These are phyloP conservation scores for Termitomyces bulborhizus DNA, from an alignment of 768 basidiomycete genomes.

Conservation along the genomic window DNA sequence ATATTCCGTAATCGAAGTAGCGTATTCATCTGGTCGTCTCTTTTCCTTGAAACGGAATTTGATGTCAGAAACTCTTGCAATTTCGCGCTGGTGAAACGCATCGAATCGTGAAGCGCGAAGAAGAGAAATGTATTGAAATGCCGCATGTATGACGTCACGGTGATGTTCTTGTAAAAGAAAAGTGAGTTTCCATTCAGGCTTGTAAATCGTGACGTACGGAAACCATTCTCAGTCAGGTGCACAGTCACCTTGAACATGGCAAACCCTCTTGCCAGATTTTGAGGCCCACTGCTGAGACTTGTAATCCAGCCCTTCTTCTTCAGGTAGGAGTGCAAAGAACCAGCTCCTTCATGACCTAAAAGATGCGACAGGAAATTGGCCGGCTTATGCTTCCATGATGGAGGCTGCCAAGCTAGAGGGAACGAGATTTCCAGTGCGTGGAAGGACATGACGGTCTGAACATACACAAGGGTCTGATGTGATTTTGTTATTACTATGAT, in stretches of 20 bases:
- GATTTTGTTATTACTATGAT: conserved; percentile 5
- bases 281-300: conserved; percentile 61
- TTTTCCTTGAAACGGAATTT: conserved; percentile 89
- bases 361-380: conserved; percentile 72
- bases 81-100: conserved; percentile 70
- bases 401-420: conserved; percentile 67
- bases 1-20: conserved; percentile 64
- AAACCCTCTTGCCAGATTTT: conserved; percentile 74
- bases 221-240: conserved; percentile 78
- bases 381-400: conserved; percentile 75
- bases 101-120: conserved; percentile 57
- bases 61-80: conserved; percentile 61
- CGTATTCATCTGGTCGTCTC: conserved; percentile 72
- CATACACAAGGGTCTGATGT: conserved; percentile 66
- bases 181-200: background rate
- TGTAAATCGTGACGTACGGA: conserved; percentile 47
- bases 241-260: conserved; percentile 84
- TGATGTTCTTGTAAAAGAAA: conserved; percentile 54
- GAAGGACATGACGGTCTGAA: conserved; percentile 87
- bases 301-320: conserved; percentile 88
- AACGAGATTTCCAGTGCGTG: conserved; percentile 81
- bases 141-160: conserved; percentile 56
- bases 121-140: conserved; percentile 76
- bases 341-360: conserved; percentile 88
- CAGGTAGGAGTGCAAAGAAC: conserved; percentile 85